Evolutionary conservation across 1,139 yeast genomes (phyloP), one percentile per base, ranked within the genome.

Genomic region (Saccharomyces pastorianus): DNA sequence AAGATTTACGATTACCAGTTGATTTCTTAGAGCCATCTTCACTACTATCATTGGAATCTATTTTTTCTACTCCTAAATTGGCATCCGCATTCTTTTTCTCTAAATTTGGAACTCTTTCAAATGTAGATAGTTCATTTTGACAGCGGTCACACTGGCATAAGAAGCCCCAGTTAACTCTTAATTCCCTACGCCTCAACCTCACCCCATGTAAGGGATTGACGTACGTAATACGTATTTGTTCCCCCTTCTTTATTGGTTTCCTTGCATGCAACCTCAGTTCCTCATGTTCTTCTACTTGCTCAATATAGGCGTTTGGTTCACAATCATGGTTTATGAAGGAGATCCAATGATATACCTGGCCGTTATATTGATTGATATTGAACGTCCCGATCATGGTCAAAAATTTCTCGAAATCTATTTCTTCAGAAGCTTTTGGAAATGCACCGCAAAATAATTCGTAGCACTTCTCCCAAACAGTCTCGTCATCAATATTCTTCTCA

Each of bases 111-210:
- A 57, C 55, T 44, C 57, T 51, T 14, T 55, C 61, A 47, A 55
- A 55, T 4, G 47, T 26, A 8, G 42, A 32, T n/a, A 59, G 26
- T 59, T 86, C 95, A 6, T 71, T 72, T 61, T 79, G 78, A 69
- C 96, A 88, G 58, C 85, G 80, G 8, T 68, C 61, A 67, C 96
- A 88, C 27, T 68, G 71, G 68, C 96, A 88, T n/a, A 78, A 64
- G 67, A 88, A 88, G 4, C 96, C 96, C 89, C 90, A 88, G 62
- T 85, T 84, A n/a, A 83, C 82, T 55, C 91, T 73, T 51, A 88
- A 72, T 59, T 80, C 84, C 58, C 87, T 71, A 63, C 82, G 84
- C 60, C 96, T 79, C 59, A 83, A 82, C 49, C 76, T 79, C 6
- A 84, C 80, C 3, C 82, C 80, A 63, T 81, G 83, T 8, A 74